Evolutionary conservation across 1,284 basidiomycete genomes (phyloP), one percentile per base, ranked within the genome.

Genomic region (Melanopsichium pennsylvanicum): DNA sequence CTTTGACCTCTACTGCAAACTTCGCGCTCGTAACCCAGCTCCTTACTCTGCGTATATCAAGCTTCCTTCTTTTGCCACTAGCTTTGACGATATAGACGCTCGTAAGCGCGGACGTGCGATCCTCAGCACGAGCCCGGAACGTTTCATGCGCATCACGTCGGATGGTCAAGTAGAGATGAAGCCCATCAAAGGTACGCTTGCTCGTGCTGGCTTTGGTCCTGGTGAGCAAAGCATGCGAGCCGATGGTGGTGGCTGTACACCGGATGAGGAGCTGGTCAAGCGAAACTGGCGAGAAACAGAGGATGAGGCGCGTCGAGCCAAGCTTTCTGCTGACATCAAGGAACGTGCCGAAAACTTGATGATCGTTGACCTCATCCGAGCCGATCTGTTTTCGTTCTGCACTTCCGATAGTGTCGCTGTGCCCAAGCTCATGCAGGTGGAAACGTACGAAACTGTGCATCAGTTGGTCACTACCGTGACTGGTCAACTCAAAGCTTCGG

Each of bases 291-390:
- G 76, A n/a, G 27, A 59, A 37, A 34, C 40, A 2, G 68, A 74
- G 26, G 85, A 86, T 57, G 67, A 67, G 40, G 44, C 73, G 22
- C 74, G 82, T 15, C 82, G 79, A 12, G 59, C 74, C 21, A 78
- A 85, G 2, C 83, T 98, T 26, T 84, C 86, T 19, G 88, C 87
- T 5, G 93, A 91, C 78, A 84, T 84, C 35, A 98, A 97, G 82
- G 95, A 98, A 81, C 88, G 95, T 2, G 95, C 94, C 0, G 95
- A 97, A 83, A 98, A 98, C 79, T 83, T 97, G 47, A 97, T 98
- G 95, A 97, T 98, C 70, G 95, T 97, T 19, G 95, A 97, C 79
- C 86, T 97, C 34, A 97, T 97, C 74, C 87, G 93, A 13, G 91
- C 96, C 56, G 95, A 98, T 82, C 84, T 98, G 26, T 88, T 84